Percentiles rank a stretch among this genome's conserved stretches.
These are phyloP conservation scores for Blattamonas nauphoetae DNA, from an alignment of 78 protist species.

Conservation along the genomic window DNA sequence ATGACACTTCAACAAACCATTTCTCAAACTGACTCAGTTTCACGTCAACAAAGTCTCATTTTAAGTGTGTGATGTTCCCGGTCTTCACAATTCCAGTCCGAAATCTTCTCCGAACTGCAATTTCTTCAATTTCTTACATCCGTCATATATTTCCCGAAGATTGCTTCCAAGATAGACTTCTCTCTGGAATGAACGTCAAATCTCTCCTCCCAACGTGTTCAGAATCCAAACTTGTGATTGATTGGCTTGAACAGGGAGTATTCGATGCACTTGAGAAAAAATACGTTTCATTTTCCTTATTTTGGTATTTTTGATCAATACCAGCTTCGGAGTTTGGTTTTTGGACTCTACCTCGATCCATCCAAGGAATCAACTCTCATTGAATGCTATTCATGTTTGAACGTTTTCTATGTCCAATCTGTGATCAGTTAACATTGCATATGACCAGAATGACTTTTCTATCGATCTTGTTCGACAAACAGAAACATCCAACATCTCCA, in stretches of 20 bases:
- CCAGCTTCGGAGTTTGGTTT: slow-evolving; percentile 20
- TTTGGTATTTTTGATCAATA: background rate
- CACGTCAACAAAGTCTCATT: no score
- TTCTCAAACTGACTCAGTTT: no score
- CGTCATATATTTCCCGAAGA: slow-evolving; percentile 38
- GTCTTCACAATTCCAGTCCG: background rate
- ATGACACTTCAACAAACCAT: no score
- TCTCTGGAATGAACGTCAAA: slow-evolving; percentile 29
- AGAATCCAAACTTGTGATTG: slow-evolving; percentile 7
- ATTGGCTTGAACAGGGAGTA: slow-evolving; percentile 45
- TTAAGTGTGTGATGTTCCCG: no score
- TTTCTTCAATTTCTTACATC: slow-evolving; percentile 29
- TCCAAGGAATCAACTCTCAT: slow-evolving; percentile 20
- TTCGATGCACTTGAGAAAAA: slow-evolving; percentile 40
- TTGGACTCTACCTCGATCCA: slow-evolving; percentile 16
- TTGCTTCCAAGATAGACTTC: slow-evolving; percentile 11
- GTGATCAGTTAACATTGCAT: slow-evolving; percentile 9
- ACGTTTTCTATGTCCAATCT: background rate
- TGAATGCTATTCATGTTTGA: slow-evolving; percentile 8
- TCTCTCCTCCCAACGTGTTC: slow-evolving; percentile 11
- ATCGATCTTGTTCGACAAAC: background rate
- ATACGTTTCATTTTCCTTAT: slow-evolving; percentile 6
- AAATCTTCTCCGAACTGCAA: slow-evolving; percentile 20
- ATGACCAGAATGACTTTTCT: background rate
- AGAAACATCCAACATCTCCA: background rate